These are phyloP conservation scores for Stromatinia cepivora DNA, from an alignment of 2,329 filamentous ascomycete genomes.

Conservation along the genomic window DNA sequence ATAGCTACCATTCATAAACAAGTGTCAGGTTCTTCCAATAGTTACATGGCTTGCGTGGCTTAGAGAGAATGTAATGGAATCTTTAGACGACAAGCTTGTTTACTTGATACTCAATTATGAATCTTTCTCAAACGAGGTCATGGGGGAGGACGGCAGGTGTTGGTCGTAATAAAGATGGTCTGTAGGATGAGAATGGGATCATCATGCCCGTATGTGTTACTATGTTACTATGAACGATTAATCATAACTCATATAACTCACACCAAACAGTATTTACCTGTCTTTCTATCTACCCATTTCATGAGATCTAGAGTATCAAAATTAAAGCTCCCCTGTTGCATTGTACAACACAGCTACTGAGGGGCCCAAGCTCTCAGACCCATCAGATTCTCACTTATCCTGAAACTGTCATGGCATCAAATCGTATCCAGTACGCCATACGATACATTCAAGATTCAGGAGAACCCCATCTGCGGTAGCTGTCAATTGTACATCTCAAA, in stretches of 20 bases:
- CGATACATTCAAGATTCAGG: neutral
- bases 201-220: no score
- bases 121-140: neutral
- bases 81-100: neutral
- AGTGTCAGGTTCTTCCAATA: constrained; percentile 11
- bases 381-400: neutral
- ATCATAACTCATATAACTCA: no score
- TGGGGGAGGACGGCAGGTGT: neutral
- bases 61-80: neutral
- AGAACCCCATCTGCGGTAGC: neutral
- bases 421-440: neutral
- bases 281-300: neutral
- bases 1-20: neutral
- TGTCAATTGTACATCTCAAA: neutral
- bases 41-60: constrained; percentile 11
- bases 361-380: constrained; percentile 11
- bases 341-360: constrained; percentile 21
- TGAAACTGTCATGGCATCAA: neutral
- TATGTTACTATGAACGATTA: no score
- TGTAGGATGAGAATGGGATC: neutral
- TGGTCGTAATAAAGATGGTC: neutral
- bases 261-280: no score
- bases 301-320: neutral
- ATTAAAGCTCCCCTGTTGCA: neutral
- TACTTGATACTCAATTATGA: neutral